Base-by-base conservation (phyloP, 2,329 filamentous ascomycete genomes). In the Diaporthe citriasiana region DNA sequence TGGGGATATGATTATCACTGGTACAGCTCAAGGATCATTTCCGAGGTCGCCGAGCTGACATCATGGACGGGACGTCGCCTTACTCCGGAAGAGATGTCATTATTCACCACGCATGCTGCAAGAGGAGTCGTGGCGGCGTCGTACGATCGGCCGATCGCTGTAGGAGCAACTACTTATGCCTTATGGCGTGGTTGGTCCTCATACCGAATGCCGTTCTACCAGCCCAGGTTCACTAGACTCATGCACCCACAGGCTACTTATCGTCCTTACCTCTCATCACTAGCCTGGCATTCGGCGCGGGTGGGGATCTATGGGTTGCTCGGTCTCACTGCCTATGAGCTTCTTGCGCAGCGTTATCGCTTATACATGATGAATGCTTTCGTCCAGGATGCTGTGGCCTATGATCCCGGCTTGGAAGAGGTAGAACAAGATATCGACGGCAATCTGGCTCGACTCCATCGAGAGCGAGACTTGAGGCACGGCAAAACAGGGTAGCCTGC, bases 191-290 rank as follows among this genome's bases (percentile, higher is more conserved):
- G 70, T n/a, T 63, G 50, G 25, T 51, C 50, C n/a, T 56, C 70
- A 4, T 72, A 45, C 35, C 38, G 70, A 6, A 56, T 72, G 59
- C 59, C 70, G 12, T 72, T 72, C 27, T 72, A 72, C 22, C 59
- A 72, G 59, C 70, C 70, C 22, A 66, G 38, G 13, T 72, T 68
- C 19, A 63, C 35, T 15, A 40, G 10, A 19, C 56, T 66, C 25
- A 27, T 42, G n/a, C 70, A 72, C 50, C 70, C 59, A 33, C 50
- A 68, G 35, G 40, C 42, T 60, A 57, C 47, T 53, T 25, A 10
- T 8, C 70, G 50, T 22, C 70, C 50, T 30, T 66, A 47, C 13
- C 22, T 72, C 12, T 22, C 59, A 10, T 68, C 27, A 4, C 13
- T 72, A 9, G 40, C 15, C 25, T 72, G 70, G 70, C 70, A 72